A percentile compares a stretch with the other conserved stretches of the same genome.
phyloP scores from a whole-genome alignment of 306 rosid species.

The Dryas drummondii region DNA sequence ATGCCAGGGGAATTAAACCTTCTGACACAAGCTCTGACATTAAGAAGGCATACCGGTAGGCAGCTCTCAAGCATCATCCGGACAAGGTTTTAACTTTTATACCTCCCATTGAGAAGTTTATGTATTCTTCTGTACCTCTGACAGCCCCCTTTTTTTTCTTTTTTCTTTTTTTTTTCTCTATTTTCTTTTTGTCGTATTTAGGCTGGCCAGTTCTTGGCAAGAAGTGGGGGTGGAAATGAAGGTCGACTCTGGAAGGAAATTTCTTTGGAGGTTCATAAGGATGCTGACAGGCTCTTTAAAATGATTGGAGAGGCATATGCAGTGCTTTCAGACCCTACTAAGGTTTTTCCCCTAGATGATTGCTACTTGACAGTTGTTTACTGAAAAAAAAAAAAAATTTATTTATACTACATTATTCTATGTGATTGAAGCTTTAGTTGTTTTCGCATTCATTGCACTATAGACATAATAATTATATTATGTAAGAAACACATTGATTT shows the following conservation, averaged over 20 bases:
- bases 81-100: slow-evolving; percentile 35
- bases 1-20: slow-evolving; percentile 32
- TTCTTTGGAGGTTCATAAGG: slow-evolving; percentile 71
- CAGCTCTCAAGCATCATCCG: slow-evolving; percentile 40
- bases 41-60: slow-evolving; percentile 37
- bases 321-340: slow-evolving; percentile 75
- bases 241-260: slow-evolving; percentile 83
- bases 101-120: neutral
- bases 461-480: no score
- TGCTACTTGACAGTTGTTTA: slow-evolving; percentile 4
- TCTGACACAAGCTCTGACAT: slow-evolving; percentile 29
- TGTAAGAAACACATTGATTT: no score
- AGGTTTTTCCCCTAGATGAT: slow-evolving; percentile 42
- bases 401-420: no score
- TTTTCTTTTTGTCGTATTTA: slow-evolving; percentile 25
- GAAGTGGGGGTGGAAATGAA: slow-evolving; percentile 81
- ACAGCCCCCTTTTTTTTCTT: neutral
- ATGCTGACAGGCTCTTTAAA: slow-evolving; percentile 92
- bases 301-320: slow-evolving; percentile 96
- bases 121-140: neutral
- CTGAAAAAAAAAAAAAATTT: no score
- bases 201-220: slow-evolving; percentile 89
- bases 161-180: neutral
- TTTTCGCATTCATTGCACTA: no score
- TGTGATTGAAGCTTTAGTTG: no score